Evolutionary conservation across 805 yeast species (phyloP), one percentile per base, ranked within the genome.

Genomic region (Saturnispora bothae): DNA sequence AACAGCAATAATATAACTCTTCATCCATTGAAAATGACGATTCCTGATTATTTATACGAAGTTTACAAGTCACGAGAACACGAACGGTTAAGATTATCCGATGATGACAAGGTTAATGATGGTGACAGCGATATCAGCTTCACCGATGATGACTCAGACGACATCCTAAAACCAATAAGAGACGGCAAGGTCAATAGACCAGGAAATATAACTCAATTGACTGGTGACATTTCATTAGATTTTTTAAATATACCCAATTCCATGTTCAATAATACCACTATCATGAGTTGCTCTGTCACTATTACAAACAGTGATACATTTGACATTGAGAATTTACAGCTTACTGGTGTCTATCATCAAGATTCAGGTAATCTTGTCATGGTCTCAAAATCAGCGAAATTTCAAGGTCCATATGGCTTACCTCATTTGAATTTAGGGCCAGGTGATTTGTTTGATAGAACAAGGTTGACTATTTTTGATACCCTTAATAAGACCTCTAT

Each of bases 291-390:
- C 21, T 21, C 28, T 3, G 10, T 32, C 9, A 25, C 33, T 19
- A 3, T 16, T 3, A 34, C 16, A 16, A 19, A 28, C 19, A 39
- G 42, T 22, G 9, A 34, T 8, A 13, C 16, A n/a, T 28, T 5
- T 8, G 26, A 34, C 17, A 64, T 60, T 39, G 76, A 77, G 50
- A 51, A 54, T 1, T 46, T 85, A 15, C 62, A 64, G 4, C 59
- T 83, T 9, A 59, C 60, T 18, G 88, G 86, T 0, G 66, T 77
- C 2, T 80, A 79, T 52, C 83, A 78, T 50, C 77, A 80, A 43
- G 65, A 68, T 16, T 59, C 73, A 1, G 94, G 94, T 1, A 64
- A 81, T 36, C 53, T 82, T 4, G 60, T 82, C 13, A 66, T 77
- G 0, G 51, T 71, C 15, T 68, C 85, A 1, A 62, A 66, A 26